phyloP scores from a whole-genome alignment of 257 asterid species.

The Mentha longifolia region DNA sequence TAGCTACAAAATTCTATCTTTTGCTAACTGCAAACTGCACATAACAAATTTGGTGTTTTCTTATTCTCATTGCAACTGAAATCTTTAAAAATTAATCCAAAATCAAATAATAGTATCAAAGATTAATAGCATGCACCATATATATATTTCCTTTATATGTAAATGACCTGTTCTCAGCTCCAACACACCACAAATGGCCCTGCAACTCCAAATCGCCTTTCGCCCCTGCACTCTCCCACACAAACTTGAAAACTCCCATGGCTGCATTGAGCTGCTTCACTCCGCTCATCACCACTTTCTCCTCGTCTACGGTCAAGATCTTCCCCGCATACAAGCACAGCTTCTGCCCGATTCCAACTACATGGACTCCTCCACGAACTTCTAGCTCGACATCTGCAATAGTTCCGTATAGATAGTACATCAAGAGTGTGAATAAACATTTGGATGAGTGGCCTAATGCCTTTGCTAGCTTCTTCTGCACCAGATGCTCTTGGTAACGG shows the following conservation, averaged over 20 bases:
- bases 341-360: slow-evolving; percentile 44
- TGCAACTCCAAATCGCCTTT: slow-evolving; percentile 81
- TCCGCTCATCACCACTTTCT: slow-evolving; percentile 57
- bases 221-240: slow-evolving; percentile 76
- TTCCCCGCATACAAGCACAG: slow-evolving; percentile 77
- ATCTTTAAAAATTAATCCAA: neutral
- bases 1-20: too few species aligned
- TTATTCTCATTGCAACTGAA: slow-evolving; percentile 6
- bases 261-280: slow-evolving; percentile 75
- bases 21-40: neutral
- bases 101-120: slow-evolving; percentile 9
- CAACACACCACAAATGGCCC: slow-evolving; percentile 95
- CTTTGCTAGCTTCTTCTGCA: slow-evolving; percentile 69
- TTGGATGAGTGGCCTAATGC: slow-evolving; percentile 75
- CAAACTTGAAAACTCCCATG: slow-evolving; percentile 79
- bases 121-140: slow-evolving; percentile 60
- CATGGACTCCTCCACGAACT: slow-evolving; percentile 77
- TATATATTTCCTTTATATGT: slow-evolving; percentile 66
- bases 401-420: slow-evolving; percentile 66
- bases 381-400: slow-evolving; percentile 70
- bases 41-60: neutral
- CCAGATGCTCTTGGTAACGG: slow-evolving; percentile 69
- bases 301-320: slow-evolving; percentile 66
- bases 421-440: slow-evolving; percentile 76
- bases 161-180: slow-evolving; percentile 58